Percentiles rank a stretch among this genome's conserved stretches.
These are phyloP conservation scores for Phellinidium pouzarii DNA, from an alignment of 1,284 basidiomycete genomes.

Conservation along the genomic window DNA sequence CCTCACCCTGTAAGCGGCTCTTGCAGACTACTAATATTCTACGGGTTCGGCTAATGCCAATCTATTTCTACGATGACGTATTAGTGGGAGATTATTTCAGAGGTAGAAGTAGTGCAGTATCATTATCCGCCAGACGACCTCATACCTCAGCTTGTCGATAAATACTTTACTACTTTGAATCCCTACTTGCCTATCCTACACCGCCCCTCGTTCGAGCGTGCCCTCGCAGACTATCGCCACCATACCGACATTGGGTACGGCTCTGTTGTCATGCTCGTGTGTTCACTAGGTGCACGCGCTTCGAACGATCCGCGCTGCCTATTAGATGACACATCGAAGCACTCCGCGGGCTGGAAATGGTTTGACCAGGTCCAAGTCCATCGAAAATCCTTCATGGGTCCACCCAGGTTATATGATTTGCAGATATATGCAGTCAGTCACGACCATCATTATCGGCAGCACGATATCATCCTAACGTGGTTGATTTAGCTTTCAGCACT, in stretches of 20 bases:
- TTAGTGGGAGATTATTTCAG: slow-evolving; percentile 39
- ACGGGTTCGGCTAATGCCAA: background rate
- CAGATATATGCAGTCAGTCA: slow-evolving; percentile 44
- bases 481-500: slow-evolving; percentile 15
- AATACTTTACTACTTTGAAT: slow-evolving; percentile 65
- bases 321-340: slow-evolving; percentile 35
- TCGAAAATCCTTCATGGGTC: slow-evolving; percentile 42
- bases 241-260: slow-evolving; percentile 56
- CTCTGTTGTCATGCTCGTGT: slow-evolving; percentile 64
- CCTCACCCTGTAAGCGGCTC: slow-evolving; percentile 25
- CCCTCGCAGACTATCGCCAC: slow-evolving; percentile 52
- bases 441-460: background rate
- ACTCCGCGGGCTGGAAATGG: slow-evolving; percentile 71
- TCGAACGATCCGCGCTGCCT: slow-evolving; percentile 58
- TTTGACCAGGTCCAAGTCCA: slow-evolving; percentile 57
- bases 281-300: slow-evolving; percentile 66
- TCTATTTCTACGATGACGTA: slow-evolving; percentile 29
- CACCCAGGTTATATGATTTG: slow-evolving; percentile 67
- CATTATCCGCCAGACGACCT: slow-evolving; percentile 61
- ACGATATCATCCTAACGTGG: background rate
- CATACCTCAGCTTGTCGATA: slow-evolving; percentile 50
- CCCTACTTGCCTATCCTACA: slow-evolving; percentile 69
- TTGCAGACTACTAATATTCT: background rate
- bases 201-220: slow-evolving; percentile 64
- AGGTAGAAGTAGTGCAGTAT: slow-evolving; percentile 27